Base-by-base conservation (phyloP, 1,284 basidiomycete genomes). In the Tilletia walkeri region DNA sequence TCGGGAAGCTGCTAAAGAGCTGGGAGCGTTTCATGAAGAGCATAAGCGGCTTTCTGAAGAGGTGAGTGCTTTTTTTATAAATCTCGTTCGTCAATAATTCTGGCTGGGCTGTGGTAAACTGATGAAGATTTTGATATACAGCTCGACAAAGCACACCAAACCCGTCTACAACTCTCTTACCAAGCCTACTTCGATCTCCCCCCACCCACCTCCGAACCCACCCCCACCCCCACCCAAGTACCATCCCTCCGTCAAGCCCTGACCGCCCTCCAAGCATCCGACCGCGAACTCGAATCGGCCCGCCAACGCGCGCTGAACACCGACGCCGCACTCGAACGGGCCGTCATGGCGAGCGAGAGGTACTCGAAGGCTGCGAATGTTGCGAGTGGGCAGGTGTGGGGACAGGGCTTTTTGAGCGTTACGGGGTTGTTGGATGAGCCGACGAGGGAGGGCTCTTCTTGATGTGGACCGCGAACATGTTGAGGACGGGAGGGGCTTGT, bases 121-220 rank as follows among this genome's bases (percentile, higher is more conserved):
- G 24, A 30, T 30, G 24, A 30, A 30, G n/a, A n/a, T 2, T 30
- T 30, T 30, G 24, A 30, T 30, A 30, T 30, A 1, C 50, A 53
- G 50, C 50, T 53, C 34, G 59, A 63, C 59, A 63, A 63, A 34
- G 18, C 38, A 16, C 59, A 63, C 16, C 59, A 41, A 18, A 20
- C 36, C 34, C 59, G 59, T 14, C 30, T 63, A 18, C 14, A 34
- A 18, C 59, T 63, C 36, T 63, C 59, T 3, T 63, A 38, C 59
- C 36, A 63, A 20, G 14, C 36, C 34, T 63, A 38, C 50, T 24
- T 53, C 50, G 50, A 53, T 4, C 50, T 53, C 50, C 10, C 16
- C 16, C 50, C 16, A 18, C 50, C 2, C 50, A 9, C 12, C 2
- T 18, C 16, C 50, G 20, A 53, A 24, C 50, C 16, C 50, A 18